Evolutionary conservation across 78 protist genomes (phyloP).

Genomic region (Mastigamoeba balamuthi): DNA sequence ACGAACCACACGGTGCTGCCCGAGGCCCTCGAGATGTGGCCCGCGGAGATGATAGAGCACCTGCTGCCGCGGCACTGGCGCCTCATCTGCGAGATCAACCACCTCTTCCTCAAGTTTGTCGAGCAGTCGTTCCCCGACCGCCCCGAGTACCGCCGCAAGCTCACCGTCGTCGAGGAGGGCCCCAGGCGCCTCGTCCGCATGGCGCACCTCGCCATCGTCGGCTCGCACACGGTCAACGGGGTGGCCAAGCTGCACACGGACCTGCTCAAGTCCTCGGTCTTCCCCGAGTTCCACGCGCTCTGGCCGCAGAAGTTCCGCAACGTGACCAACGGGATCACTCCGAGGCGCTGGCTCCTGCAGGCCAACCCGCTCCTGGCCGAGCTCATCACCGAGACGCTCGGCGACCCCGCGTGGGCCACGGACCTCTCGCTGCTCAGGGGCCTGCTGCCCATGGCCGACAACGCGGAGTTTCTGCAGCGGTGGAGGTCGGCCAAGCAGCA

Average conservation of each 20-base stretch:
- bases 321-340: slow-evolving; percentile 94
- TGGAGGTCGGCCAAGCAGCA: slow-evolving; percentile 45
- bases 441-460: slow-evolving; percentile 44
- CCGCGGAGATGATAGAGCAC: slow-evolving; percentile 61
- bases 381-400: slow-evolving; percentile 54
- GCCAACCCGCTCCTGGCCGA: slow-evolving; percentile 63
- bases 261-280: slow-evolving; percentile 58
- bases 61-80: slow-evolving; percentile 84
- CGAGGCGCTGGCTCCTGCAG: slow-evolving; percentile 85
- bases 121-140: slow-evolving; percentile 47
- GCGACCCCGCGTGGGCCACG: slow-evolving; percentile 60
- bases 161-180: slow-evolving; percentile 80
- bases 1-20: slow-evolving; percentile 95
- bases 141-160: slow-evolving; percentile 7
- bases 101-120: slow-evolving; percentile 48
- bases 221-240: slow-evolving; percentile 79
- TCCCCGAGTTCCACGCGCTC: slow-evolving; percentile 64
- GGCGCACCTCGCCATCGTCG: slow-evolving; percentile 83
- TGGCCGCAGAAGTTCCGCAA: slow-evolving; percentile 80
- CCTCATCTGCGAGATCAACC: slow-evolving; percentile 87
- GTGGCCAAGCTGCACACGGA: slow-evolving; percentile 86
- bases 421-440: slow-evolving; percentile 45
- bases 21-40: slow-evolving; percentile 92
- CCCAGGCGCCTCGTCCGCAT: slow-evolving; percentile 41
- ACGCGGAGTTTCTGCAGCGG: slow-evolving; percentile 41